Base-by-base conservation (phyloP, 2,329 filamentous ascomycete species). In the Mycosphaerella arachidis region DNA sequence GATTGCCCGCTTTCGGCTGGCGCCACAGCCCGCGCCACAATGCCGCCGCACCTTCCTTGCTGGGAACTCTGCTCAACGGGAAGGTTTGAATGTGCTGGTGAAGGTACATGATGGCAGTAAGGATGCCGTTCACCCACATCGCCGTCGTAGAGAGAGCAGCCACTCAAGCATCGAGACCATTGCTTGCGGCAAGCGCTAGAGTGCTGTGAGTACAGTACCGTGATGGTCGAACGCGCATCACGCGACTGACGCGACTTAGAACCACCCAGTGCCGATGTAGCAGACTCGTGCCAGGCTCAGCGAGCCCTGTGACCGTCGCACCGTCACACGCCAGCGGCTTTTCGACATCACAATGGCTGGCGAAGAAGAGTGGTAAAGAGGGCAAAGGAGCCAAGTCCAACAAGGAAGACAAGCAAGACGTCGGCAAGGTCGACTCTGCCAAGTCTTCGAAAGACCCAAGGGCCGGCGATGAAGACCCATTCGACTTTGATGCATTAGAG, bases 401-500 rank as follows among this genome's bases (percentile, higher is more conserved):
- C 29, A 52, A 75, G 33, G 72, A 76, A 20, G 67, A 71, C 40
- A 66, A 67, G 53, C 65, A 66, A 48, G 63, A 74, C 35, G 50
- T 52, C 27, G 50, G 50, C 50, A 52, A 52, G 50, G 10, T 52
- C n/a, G 50, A 52, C 20, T 67, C 71, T 18, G 43, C 67, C n/a
- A 70, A 53, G 55, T 67, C 9, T 33, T 53, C 59, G 71, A 79
- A 52, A 30, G 57, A 74, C 1, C 61, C 74, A 9, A 54, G 45
- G 18, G 40, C 53, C 24, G 48, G 61, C 13, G 73, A 72, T 13
- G 79, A 80, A 58, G 84, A 89, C 68, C 83, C 85, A 1, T 83
- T 80, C 69, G 85, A 89, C 72, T 82, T 89, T 66, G 79, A 82
- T 5, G 73, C 75, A 9, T 76, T 90, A 3, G 79, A 87, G 63